phyloP scores from a whole-genome alignment of 2,329 filamentous ascomycete genomes.

The Mycosphaerelloides madeirae region DNA sequence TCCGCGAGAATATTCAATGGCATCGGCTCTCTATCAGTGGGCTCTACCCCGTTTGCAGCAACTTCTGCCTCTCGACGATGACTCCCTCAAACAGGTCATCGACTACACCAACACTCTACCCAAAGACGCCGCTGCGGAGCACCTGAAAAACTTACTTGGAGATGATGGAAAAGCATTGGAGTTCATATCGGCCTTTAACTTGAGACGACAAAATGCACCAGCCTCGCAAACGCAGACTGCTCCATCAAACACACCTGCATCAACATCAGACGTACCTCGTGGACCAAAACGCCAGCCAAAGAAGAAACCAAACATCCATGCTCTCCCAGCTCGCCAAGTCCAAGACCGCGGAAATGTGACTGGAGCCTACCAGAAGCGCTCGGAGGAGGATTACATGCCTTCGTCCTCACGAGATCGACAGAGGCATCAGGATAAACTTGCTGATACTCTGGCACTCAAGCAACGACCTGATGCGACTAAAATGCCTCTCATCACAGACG shows the following conservation, averaged over 20 bases:
- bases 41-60: conserved; percentile 67
- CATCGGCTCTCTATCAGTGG: conserved; percentile 41
- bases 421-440: conserved; percentile 35
- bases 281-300: conserved; percentile 22
- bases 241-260: conserved; percentile 6
- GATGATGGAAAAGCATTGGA: conserved; percentile 72
- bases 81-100: conserved; percentile 77
- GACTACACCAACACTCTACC: conserved; percentile 74
- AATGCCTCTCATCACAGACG: conserved; percentile 41
- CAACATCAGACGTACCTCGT: conserved; percentile 20
- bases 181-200: conserved; percentile 72
- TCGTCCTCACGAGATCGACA: conserved; percentile 37
- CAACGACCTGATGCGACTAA: conserved; percentile 45
- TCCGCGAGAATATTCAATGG: conserved; percentile 2
- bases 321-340: conserved; percentile 37
- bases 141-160: conserved; percentile 83
- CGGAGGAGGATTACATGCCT: conserved; percentile 69
- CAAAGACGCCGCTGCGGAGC: conserved; percentile 71
- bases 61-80: conserved; percentile 78
- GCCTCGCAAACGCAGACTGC: background rate
- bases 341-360: conserved; percentile 59
- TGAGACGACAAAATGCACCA: conserved; percentile 46
- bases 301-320: conserved; percentile 38
- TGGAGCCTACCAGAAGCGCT: conserved; percentile 73
- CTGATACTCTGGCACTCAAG: conserved; percentile 46